Percentiles rank a stretch among this genome's conserved stretches.
phyloP scores from a whole-genome alignment of 306 rosid genomes.

The Vigna nakashimae region DNA sequence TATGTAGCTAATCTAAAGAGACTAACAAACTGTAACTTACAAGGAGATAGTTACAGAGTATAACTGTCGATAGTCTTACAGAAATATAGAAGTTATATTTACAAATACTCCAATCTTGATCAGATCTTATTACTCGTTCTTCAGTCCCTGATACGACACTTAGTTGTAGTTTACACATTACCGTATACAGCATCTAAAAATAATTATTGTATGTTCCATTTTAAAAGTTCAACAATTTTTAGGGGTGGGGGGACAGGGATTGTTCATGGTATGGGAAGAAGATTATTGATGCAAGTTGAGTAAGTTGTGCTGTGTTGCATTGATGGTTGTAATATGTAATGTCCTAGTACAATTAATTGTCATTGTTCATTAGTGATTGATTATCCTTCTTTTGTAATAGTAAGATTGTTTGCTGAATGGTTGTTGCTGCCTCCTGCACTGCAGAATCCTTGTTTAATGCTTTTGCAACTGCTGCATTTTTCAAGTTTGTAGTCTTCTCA shows the following conservation, averaged over 20 bases:
- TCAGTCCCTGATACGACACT: not conserved
- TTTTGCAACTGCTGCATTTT: conserved; percentile 97
- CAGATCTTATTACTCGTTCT: conserved; percentile 7
- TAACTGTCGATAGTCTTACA: too few relatives aligned
- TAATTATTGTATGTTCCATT: not conserved
- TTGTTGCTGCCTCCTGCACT: conserved; percentile 39
- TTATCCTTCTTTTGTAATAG: conserved; percentile 26
- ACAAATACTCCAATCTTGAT: too few relatives aligned
- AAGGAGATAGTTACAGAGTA: too few relatives aligned
- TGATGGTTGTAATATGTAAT: conserved; percentile 14
- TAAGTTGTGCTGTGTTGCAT: not conserved
- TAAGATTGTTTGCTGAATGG: conserved; percentile 36
- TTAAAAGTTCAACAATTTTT: not conserved
- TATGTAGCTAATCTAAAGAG: too few relatives aligned
- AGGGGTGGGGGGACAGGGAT: too few relatives aligned
- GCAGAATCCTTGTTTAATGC: conserved; percentile 97
- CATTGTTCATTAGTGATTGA: conserved; percentile 30
- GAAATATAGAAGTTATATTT: too few relatives aligned
- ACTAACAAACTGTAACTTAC: too few relatives aligned
- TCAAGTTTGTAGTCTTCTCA: conserved; percentile 95
- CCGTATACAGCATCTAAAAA: not conserved
- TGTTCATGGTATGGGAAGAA: conserved; percentile 2
- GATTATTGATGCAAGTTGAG: not conserved
- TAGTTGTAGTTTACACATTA: conserved; percentile 2
- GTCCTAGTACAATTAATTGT: not conserved